Base-by-base conservation (phyloP, 1,284 basidiomycete genomes). In the Cutaneotrichosporon sp. region DNA sequence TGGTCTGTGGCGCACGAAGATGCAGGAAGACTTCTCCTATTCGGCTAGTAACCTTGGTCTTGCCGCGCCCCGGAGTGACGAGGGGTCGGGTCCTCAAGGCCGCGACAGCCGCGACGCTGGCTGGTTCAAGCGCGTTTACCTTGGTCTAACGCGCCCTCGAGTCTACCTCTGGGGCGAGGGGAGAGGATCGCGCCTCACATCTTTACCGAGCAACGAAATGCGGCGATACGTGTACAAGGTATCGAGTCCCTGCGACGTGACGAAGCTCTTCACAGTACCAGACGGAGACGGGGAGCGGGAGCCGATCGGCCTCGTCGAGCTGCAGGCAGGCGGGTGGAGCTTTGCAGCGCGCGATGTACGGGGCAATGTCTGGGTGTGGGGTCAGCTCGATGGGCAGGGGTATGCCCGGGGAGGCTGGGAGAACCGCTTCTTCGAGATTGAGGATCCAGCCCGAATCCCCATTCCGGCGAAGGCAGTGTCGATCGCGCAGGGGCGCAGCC, bases 121-220 rank as follows among this genome's bases (percentile, higher is more conserved):
- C 44, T 88, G 88, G 46, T 90, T 84, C 82, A 85, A 85, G 72
- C 80, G 84, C 60, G 82, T 92, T 31, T 92, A 90, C 74, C 79
- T 79, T 46, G 84, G 87, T 3, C 71, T 92, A 41, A 74, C 70
- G 27, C 68, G 63, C 70, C 83, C 79, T 57, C 81, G 74, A 64
- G 77, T 85, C 1, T 90, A 82, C 65, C 84, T 89, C 17, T 92
- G 89, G 89, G 89, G 89, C 82, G 88, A 70, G 65, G 79, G 80
- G 4, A 49, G 29, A 16, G 56, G 60, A 19, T 44, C 32, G 32
- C 51, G 61, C 69, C 68, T 38, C 64, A 49, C 46, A 3, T 8
- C 46, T 26, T 26, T 37, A 17, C 14, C 24, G 3, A 35, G n/a
- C 16, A 26, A 19, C 12, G 27, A 17, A 4, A 44, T 22, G 19